Evolutionary conservation across 1,139 yeast genomes (phyloP).

Genomic region (Protomyces lactucae-debilis): DNA sequence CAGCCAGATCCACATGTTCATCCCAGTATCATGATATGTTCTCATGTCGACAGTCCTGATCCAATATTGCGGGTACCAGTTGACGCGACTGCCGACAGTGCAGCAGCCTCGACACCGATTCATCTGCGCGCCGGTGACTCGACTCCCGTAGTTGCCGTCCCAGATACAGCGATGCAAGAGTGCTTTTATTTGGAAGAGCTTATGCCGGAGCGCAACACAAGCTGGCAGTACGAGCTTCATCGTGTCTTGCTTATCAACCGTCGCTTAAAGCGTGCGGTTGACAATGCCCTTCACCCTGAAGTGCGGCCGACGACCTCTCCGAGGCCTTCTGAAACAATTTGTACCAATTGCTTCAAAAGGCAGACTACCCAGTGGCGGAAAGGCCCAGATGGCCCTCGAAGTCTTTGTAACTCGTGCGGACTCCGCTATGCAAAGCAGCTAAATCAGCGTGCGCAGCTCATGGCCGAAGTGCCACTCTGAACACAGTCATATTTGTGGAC

Average conservation of each 20-base stretch:
- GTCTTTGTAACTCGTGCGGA: constrained; percentile 88
- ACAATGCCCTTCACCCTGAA: neutral
- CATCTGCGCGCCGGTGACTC: neutral
- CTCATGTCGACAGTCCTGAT: neutral
- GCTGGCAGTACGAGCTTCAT: constrained; percentile 30
- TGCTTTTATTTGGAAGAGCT: constrained; percentile 25
- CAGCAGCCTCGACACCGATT: neutral
- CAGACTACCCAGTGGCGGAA: constrained; percentile 91
- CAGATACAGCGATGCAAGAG: neutral
- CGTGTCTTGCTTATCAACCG: constrained; percentile 24
- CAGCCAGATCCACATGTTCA: neutral
- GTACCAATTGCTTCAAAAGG: constrained; percentile 55
- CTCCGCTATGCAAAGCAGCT: constrained; percentile 61
- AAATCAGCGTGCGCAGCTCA: neutral
- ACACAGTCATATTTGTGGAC: too few species aligned
- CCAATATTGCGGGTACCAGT: neutral
- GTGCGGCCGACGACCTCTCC: neutral
- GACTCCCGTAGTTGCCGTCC: neutral
- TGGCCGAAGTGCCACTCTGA: too few species aligned
- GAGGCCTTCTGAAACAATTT: neutral
- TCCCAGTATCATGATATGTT: neutral
- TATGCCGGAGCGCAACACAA: constrained; percentile 20
- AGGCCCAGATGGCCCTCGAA: constrained; percentile 80
- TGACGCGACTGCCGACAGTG: neutral
- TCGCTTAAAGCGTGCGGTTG: constrained; percentile 22